Base-by-base conservation (phyloP, 257 asterid species). In the Coffea eugenioides region DNA sequence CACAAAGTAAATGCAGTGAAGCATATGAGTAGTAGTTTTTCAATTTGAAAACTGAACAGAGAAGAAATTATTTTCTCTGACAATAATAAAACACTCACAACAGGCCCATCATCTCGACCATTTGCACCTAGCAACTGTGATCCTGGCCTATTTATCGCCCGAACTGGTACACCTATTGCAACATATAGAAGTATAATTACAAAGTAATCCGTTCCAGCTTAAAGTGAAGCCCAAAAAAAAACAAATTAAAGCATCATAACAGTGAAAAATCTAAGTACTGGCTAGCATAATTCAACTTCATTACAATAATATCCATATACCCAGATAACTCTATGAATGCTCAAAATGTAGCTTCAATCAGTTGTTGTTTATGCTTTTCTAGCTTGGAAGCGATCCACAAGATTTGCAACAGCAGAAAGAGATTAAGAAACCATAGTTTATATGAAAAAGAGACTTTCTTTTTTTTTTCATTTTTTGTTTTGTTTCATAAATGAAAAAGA, bases 91-190 rank as follows among this genome's bases (percentile, higher is more conserved):
- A 75, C 80, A 91, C 99, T 90, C 89, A 96, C 99, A 83, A 89
- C 75, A 76, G 93, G 94, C 31, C 99, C 99, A 86, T 96, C 99
- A 91, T 96, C 99, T 82, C 99, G 94, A 80, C 97, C 99, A 89
- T 92, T 94, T 71, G 95, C 93, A 78, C 98, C 99, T 57, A 93
- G 87, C 86, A 91, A 80, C 87, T 92, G 98, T 14, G 97, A 89
- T 61, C 96, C 96, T 65, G 98, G 98, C 88, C 98, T 88, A 84
- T 92, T 93, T 80, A 92, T 92, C 41, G 95, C 97, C 69, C 97
- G 92, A 84, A 94, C 94, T 6, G 97, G 89, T 84, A 92, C 86
- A 88, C 97, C 98, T 96, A 89, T 78, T 52, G 59, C 34, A 21
- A 15, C 36, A 70, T 12, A 10, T 3, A 46, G 25, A 69, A 48